phyloP scores from a whole-genome alignment of 1,139 yeast genomes.

The Meyerozyma sp. region DNA sequence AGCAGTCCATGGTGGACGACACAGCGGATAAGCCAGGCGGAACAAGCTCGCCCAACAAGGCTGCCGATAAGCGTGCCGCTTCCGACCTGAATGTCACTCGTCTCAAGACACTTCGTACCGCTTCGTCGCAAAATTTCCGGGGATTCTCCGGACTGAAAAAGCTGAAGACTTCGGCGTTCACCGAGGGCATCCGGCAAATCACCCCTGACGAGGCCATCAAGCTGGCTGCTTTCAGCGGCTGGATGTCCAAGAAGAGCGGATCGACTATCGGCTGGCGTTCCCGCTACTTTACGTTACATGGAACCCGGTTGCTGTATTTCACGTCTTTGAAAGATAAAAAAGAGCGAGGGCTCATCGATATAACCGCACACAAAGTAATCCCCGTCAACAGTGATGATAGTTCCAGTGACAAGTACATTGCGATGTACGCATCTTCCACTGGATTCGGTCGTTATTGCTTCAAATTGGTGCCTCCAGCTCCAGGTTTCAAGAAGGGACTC shows the following conservation, averaged over 20 bases:
- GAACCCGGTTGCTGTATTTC: constrained; percentile 87
- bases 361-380: constrained; percentile 87
- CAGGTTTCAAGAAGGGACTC: constrained; percentile 91
- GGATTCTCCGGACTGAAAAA: constrained; percentile 40
- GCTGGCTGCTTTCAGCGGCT: constrained; percentile 77
- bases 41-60: constrained; percentile 1
- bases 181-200: constrained; percentile 79
- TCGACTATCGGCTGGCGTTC: constrained; percentile 89
- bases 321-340: constrained; percentile 71
- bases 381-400: constrained; percentile 52
- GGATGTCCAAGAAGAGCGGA: constrained; percentile 90
- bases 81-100: constrained; percentile 29
- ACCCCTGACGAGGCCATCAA: constrained; percentile 76
- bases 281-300: constrained; percentile 84
- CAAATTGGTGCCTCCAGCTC: constrained; percentile 94
- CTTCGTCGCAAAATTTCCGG: constrained; percentile 41
- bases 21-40: neutral
- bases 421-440: constrained; percentile 86
- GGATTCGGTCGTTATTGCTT: constrained; percentile 92
- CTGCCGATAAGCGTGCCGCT: constrained; percentile 24
- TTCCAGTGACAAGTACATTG: constrained; percentile 69
- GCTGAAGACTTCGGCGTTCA: constrained; percentile 84
- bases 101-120: constrained; percentile 37
- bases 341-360: constrained; percentile 91
- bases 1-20: neutral